Base-by-base conservation (phyloP, 208 protist species). In the Pavlovales sp. region DNA sequence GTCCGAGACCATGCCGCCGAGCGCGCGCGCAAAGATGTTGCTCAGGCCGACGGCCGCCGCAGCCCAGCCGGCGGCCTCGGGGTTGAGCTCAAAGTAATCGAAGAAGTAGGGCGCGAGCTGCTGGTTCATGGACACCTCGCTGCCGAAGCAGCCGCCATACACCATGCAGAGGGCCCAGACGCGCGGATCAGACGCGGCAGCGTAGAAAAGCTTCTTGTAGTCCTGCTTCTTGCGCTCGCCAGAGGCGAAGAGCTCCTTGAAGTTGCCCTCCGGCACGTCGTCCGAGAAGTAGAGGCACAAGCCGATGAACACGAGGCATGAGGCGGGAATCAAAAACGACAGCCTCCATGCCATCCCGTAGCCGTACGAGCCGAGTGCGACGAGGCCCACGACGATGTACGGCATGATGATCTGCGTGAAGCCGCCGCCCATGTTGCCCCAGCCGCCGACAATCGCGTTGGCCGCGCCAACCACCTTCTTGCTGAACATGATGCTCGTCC, bases 371-470 rank as follows among this genome's bases (percentile, higher is more conserved):
- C 8, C 38, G 26, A 79, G 10, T 30, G 22, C 36, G 41, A 79
- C 30, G 71, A 79, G 67, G 28, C 79, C 2, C 40, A 10, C 7
- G 71, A 46, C 22, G 22, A 81, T 8, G 18, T n/a, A 2, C 18
- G 42, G 42, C 85, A 88, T 88, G 7, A 81, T 0, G 26, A 88
- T 40, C 32, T 77, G 37, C n/a, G 85, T 81, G 36, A 88, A 1
- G 85, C 85, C 85, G 75, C 85, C 85, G 71, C 85, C 85, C 22
- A 81, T n/a, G 76, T 88, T 88, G 75, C 85, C 85, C 85, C 85
- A 88, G 71, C 85, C 85, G 44, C 22, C 85, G 41, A 75, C 41
- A 1, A 44, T 88, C 10, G 75, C 71, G 36, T 39, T 79, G 36
- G 76, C 85, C 34, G 32, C 8, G 75, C 85, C 85, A 30, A 88